Evolutionary conservation across 192 early-diverging fungal species (phyloP), one percentile per base, ranked within the genome.

Genomic region (Gonapodya sp.): DNA sequence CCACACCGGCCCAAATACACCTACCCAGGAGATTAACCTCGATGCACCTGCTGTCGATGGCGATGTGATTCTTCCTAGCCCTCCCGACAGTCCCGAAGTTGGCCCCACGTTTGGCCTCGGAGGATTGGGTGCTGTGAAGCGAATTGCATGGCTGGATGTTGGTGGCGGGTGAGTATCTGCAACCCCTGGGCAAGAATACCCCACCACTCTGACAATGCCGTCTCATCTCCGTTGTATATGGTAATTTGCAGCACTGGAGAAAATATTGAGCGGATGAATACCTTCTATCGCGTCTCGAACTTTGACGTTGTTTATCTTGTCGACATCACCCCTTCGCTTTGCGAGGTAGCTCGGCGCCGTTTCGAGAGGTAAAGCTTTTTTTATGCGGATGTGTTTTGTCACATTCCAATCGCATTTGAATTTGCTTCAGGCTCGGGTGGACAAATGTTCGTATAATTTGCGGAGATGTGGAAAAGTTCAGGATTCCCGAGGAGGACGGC

Each of bases 291-390:
- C 31, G 92, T 95, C 78, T 85, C 85, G 80, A 90, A 92, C 84
- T 96, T 96, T 83, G 88, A 92, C 83, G 83, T 84, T 36, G 92
- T 96, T 1, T 94, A 94, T 82, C 80, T 95, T 34, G 92, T 96
- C 14, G 95, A 96, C 84, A 90, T 96, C 16, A 94, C 93, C 73
- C 92, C 91, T 16, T 93, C 94, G 0, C 83, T 95, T 1, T 96
- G 95, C 84, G 87, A 92, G 35, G 85, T 96, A 77, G 94, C 94
- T 34, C 86, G 89, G 46, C 87, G 92, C 79, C 88, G 95, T 72
- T 95, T 94, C 87, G 85, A 92, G 78, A 64, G 46, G 46, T 64
- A n/a, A n/a, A n/a, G n/a, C n/a, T n/a, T n/a, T n/a, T n/a, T n/a
- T n/a, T n/a, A n/a, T n/a, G n/a, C n/a, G n/a, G n/a, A n/a, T n/a